These are phyloP conservation scores for Hypoxylon fragiforme DNA, from an alignment of 495 filamentous ascomycete species.

Conservation along the genomic window DNA sequence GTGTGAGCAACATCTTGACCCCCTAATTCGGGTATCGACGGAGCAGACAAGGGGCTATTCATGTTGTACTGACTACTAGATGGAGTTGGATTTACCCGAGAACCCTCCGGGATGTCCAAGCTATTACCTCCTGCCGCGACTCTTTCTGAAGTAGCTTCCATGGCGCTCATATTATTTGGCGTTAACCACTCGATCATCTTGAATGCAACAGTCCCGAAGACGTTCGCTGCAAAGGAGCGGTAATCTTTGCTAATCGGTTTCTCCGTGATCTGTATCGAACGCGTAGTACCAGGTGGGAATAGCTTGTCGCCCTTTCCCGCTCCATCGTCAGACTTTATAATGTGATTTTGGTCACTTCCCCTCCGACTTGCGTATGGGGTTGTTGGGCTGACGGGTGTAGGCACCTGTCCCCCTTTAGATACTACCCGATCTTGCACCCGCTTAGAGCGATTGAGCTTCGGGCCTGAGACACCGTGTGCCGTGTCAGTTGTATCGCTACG, in stretches of 20 bases:
- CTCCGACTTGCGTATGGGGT: constrained; percentile 13
- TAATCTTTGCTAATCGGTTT: constrained; percentile 69
- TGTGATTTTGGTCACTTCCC: constrained; percentile 20
- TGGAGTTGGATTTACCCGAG: constrained; percentile 4
- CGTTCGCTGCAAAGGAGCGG: constrained; percentile 79
- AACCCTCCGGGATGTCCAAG: constrained; percentile 5
- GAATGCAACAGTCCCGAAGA: constrained; percentile 76
- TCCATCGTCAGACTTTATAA: constrained; percentile 20
- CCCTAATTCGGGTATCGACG: constrained; percentile 7
- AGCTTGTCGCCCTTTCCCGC: constrained; percentile 3
- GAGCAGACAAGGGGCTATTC: constrained; percentile 4
- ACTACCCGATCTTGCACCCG: neutral
- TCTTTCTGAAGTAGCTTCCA: constrained; percentile 47
- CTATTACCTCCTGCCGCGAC: constrained; percentile 10
- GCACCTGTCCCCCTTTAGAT: constrained; percentile 7
- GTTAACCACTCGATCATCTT: constrained; percentile 82
- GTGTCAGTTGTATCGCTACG: constrained; percentile 14
- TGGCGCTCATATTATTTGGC: constrained; percentile 51
- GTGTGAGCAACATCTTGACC: neutral
- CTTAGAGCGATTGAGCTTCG: constrained; percentile 11
- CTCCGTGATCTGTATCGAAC: constrained; percentile 40
- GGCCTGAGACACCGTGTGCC: constrained; percentile 1
- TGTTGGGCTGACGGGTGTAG: neutral
- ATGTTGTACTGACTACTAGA: constrained; percentile 7
- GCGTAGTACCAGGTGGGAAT: constrained; percentile 3